Percentiles rank a stretch among this genome's conserved stretches.
Conservation (phyloP, 768 basidiomycete genomes). For the Auriscalpium vulgare region DNA sequence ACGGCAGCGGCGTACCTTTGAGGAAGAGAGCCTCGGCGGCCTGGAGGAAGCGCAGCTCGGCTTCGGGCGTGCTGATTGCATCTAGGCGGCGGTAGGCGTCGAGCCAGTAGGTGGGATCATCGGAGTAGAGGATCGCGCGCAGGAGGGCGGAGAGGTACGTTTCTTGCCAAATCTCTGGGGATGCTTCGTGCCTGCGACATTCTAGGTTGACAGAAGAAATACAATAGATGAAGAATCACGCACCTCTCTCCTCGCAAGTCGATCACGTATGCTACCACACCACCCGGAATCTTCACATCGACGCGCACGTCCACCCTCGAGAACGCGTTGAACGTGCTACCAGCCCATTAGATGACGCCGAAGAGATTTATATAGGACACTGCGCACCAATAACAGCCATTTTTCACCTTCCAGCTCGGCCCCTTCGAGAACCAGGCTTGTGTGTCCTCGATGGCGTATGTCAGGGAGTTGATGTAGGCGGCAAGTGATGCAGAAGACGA, state of each 20-base stretch:
- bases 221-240: conserved; percentile 20
- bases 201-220: no score
- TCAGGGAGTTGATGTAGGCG: conserved; percentile 98
- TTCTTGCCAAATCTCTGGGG: conserved; percentile 93
- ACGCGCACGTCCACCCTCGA: conserved; percentile 94
- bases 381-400: conserved; percentile 86
- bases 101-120: conserved; percentile 84
- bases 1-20: conserved; percentile 48
- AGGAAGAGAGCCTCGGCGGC: conserved; percentile 83
- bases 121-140: conserved; percentile 89
- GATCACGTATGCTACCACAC: conserved; percentile 89
- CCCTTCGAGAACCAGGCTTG: conserved; percentile 89
- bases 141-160: conserved; percentile 92
- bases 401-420: conserved; percentile 81
- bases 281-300: conserved; percentile 97
- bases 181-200: conserved; percentile 70
- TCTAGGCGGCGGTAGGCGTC: conserved; percentile 95
- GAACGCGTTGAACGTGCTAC: conserved; percentile 95
- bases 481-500: conserved; percentile 96
- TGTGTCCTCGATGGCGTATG: conserved; percentile 87
- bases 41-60: conserved; percentile 84
- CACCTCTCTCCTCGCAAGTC: conserved; percentile 93
- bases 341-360: background rate
- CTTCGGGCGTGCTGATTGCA: conserved; percentile 84
- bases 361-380: background rate